Evolutionary conservation across 1,284 basidiomycete species (phyloP).

Genomic region (Leccinum brunneo-olivaceum): DNA sequence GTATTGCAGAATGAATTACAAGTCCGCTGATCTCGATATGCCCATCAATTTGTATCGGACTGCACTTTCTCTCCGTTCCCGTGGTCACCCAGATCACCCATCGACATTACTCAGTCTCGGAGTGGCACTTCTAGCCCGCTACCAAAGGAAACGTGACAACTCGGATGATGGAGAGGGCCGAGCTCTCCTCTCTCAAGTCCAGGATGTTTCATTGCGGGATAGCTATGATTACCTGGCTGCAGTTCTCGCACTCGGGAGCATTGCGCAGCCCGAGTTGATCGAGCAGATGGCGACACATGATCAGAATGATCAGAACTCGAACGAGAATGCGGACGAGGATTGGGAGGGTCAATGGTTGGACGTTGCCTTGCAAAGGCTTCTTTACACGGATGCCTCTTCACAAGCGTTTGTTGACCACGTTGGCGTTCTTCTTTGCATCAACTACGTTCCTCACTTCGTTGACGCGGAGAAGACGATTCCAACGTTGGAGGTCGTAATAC

Average conservation of each 20-base stretch:
- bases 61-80: neutral
- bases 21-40: neutral
- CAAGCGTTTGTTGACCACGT: constrained; percentile 1
- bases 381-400: neutral
- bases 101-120: neutral
- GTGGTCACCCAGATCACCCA: neutral
- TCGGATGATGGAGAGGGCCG: neutral
- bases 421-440: neutral
- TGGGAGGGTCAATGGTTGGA: neutral
- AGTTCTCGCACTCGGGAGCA: neutral
- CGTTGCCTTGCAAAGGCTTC: neutral
- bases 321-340: neutral
- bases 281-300: neutral
- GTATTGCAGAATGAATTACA: neutral
- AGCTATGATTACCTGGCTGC: neutral
- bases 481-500: too few relatives aligned
- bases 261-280: neutral
- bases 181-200: neutral
- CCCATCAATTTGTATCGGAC: constrained; percentile 1
- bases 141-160: neutral
- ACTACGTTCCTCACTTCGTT: too few relatives aligned
- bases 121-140: neutral
- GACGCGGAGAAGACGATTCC: too few relatives aligned
- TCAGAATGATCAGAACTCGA: too few relatives aligned
- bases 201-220: neutral